These are phyloP conservation scores for Daldinia eschscholtzii DNA, from an alignment of 2,329 filamentous ascomycete species.

Conservation along the genomic window DNA sequence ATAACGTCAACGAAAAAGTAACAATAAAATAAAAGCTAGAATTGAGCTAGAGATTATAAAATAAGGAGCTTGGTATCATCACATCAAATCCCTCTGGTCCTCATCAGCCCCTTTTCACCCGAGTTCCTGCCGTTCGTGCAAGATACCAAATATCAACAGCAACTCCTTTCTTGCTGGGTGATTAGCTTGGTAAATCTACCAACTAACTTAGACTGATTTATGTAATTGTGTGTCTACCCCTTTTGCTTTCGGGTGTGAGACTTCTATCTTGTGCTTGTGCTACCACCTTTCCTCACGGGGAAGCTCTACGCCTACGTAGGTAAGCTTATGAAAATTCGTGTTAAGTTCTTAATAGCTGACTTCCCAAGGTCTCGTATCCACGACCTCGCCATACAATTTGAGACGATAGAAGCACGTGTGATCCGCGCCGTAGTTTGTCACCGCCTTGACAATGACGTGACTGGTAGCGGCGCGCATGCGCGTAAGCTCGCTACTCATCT, in stretches of 20 bases:
- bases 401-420: constrained; percentile 77
- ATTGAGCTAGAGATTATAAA: constrained; percentile 38
- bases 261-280: not conserved
- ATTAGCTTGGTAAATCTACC: not conserved
- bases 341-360: not conserved
- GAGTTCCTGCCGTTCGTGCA: not conserved
- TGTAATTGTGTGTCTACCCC: not conserved
- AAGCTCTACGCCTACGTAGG: not conserved
- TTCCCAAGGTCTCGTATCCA: constrained; percentile 32
- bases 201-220: not conserved
- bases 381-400: constrained; percentile 65
- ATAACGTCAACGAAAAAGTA: not conserved
- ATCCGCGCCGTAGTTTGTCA: constrained; percentile 70
- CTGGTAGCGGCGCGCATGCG: constrained; percentile 63
- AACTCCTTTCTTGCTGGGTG: constrained; percentile 7
- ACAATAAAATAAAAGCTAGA: constrained; percentile 26
- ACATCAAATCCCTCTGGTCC: constrained; percentile 4
- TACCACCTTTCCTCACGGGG: not conserved
- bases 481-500: constrained; percentile 64
- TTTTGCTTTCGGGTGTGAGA: not conserved
- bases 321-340: not conserved
- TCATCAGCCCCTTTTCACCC: constrained; percentile 3
- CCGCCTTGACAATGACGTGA: constrained; percentile 66
- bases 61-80: constrained; percentile 45
- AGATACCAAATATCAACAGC: constrained; percentile 10